phyloP scores from a whole-genome alignment of 2,329 filamentous ascomycete genomes.

The Hypoxylon sp. region DNA sequence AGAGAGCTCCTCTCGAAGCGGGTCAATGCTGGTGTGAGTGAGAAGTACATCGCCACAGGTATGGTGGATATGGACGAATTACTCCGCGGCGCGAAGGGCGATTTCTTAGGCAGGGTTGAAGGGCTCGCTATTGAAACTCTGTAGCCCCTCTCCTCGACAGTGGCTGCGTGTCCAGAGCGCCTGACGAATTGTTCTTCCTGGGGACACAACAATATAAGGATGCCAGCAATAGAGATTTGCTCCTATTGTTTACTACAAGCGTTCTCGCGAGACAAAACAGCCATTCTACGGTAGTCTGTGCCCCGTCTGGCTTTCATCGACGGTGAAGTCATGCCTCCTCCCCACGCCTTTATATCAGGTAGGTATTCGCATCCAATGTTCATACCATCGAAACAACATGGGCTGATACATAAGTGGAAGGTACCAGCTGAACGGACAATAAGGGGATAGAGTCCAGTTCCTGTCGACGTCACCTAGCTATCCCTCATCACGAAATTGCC shows the following conservation, averaged over 20 bases:
- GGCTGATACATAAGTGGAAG: not conserved
- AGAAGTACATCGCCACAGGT: conserved; percentile 85
- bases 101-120: conserved; percentile 71
- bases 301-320: too few species aligned
- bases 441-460: too few species aligned
- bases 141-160: conserved; percentile 29
- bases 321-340: too few species aligned
- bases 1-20: conserved; percentile 76
- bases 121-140: conserved; percentile 56
- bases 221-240: not conserved
- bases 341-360: too few species aligned
- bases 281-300: too few species aligned
- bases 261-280: too few species aligned
- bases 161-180: not conserved
- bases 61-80: conserved; percentile 85
- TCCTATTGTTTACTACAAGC: too few species aligned
- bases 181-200: not conserved
- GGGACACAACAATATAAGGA: not conserved
- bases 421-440: not conserved
- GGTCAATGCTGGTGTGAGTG: conserved; percentile 89
- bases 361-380: too few species aligned
- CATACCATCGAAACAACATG: too few species aligned
- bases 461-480: too few species aligned
- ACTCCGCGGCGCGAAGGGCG: conserved; percentile 71
- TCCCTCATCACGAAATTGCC: too few species aligned